Evolutionary conservation across 352 stramenopile genomes (phyloP).

Genomic region (Phytopythium cucurbitacearum): DNA sequence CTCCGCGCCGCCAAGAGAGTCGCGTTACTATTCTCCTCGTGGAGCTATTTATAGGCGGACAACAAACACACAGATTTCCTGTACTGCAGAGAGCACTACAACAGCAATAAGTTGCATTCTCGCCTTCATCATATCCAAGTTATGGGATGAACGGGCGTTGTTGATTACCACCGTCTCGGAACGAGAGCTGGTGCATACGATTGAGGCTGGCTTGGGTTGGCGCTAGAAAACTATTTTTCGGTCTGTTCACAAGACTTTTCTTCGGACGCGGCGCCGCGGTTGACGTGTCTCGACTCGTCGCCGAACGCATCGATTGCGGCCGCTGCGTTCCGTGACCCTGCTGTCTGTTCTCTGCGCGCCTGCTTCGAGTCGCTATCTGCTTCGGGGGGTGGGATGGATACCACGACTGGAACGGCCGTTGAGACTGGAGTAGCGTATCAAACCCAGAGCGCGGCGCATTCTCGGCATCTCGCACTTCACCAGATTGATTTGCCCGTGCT

Average conservation of each 20-base stretch:
- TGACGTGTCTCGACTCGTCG: neutral
- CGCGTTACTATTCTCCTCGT: too few species aligned
- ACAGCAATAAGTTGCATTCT: neutral
- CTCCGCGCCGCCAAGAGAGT: neutral
- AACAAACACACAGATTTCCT: constrained; percentile 3
- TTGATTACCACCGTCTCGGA: constrained; percentile 13
- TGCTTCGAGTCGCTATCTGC: constrained; percentile 2
- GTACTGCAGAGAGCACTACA: neutral
- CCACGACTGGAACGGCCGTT: constrained; percentile 9
- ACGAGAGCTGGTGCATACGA: constrained; percentile 27
- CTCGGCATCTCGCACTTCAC: constrained; percentile 2
- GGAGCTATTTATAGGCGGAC: too few species aligned
- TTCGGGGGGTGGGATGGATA: neutral
- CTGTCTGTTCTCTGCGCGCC: neutral
- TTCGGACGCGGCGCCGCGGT: constrained; percentile 6
- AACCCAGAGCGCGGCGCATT: constrained; percentile 28
- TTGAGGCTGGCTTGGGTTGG: constrained; percentile 66
- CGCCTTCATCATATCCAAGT: neutral
- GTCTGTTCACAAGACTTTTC: constrained; percentile 15
- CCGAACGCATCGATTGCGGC: neutral
- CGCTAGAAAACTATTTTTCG: constrained; percentile 55
- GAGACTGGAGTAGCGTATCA: constrained; percentile 32
- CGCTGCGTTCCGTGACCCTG: neutral
- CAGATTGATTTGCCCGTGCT: too few species aligned
- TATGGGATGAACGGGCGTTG: constrained; percentile 46